phyloP scores from a whole-genome alignment of 192 early-diverging fungal species.

The Powellomyces hirtus region DNA sequence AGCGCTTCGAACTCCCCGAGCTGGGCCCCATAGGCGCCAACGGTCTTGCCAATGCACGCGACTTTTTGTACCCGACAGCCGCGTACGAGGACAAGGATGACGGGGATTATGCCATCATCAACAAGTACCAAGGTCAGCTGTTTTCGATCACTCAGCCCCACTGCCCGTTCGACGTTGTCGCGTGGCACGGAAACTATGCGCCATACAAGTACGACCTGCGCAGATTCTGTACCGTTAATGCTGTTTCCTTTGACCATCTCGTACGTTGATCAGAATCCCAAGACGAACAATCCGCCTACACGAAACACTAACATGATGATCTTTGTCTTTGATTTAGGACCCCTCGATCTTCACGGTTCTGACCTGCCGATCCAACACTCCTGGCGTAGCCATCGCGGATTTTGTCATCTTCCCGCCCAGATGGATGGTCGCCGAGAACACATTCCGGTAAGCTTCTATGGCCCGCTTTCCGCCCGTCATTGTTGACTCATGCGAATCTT shows the following conservation, averaged over 20 bases:
- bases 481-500: too few species aligned
- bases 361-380: conserved; percentile 81
- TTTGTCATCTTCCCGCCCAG: conserved; percentile 98
- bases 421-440: conserved; percentile 87
- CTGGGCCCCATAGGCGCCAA: conserved; percentile 95
- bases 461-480: too few species aligned
- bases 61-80: conserved; percentile 88
- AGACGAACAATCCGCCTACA: background rate
- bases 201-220: conserved; percentile 91
- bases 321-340: too few species aligned
- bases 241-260: conserved; percentile 87
- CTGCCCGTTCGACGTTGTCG: conserved; percentile 93
- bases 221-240: conserved; percentile 80
- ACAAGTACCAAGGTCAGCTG: conserved; percentile 82
- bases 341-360: conserved; percentile 97
- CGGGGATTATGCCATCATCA: conserved; percentile 62
- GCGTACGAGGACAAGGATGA: conserved; percentile 66
- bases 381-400: conserved; percentile 85
- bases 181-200: conserved; percentile 96
- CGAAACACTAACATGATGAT: too few species aligned
- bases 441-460: conserved; percentile 68
- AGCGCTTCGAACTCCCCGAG: conserved; percentile 93
- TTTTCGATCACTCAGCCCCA: conserved; percentile 65
- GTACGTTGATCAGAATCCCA: conserved; percentile 37
- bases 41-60: conserved; percentile 90